A percentile compares a stretch with the other conserved stretches of the same genome.
Conservation (phyloP, 169 alveolate species). For the Plasmodium cynomolgi region DNA sequence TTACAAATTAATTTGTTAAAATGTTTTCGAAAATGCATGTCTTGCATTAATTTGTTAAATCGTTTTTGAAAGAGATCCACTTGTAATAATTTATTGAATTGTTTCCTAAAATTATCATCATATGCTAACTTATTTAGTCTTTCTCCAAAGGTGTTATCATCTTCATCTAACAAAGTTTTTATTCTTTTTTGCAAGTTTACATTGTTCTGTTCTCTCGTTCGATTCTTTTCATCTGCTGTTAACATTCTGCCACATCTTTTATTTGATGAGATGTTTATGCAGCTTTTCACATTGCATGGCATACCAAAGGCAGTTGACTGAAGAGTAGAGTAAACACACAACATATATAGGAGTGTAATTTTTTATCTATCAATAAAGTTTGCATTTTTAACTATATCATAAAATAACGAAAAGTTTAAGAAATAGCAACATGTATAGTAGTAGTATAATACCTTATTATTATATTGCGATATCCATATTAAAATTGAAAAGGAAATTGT, state of each 20-base stretch:
- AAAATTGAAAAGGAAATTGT: background rate
- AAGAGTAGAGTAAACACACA: no score
- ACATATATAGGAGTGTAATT: no score
- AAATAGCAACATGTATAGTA: background rate
- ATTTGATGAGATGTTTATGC: background rate
- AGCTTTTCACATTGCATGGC: background rate
- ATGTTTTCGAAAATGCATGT: background rate
- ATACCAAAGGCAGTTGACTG: no score
- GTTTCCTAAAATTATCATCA: background rate
- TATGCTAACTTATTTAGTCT: background rate
- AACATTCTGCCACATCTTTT: background rate
- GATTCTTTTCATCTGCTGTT: background rate
- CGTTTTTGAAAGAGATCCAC: background rate
- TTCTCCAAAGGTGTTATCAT: background rate
- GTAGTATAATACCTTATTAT: background rate
- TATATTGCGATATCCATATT: background rate
- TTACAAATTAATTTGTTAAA: background rate
- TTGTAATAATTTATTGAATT: background rate
- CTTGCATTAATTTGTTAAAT: background rate
- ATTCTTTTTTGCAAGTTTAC: background rate
- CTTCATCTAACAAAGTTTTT: background rate
- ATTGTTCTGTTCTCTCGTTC: background rate
- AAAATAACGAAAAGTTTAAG: background rate
- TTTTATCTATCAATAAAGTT: no score
- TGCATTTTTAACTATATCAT: background rate